These are phyloP conservation scores for Ochetophila trinervis DNA, from an alignment of 306 rosid species.

Conservation along the genomic window DNA sequence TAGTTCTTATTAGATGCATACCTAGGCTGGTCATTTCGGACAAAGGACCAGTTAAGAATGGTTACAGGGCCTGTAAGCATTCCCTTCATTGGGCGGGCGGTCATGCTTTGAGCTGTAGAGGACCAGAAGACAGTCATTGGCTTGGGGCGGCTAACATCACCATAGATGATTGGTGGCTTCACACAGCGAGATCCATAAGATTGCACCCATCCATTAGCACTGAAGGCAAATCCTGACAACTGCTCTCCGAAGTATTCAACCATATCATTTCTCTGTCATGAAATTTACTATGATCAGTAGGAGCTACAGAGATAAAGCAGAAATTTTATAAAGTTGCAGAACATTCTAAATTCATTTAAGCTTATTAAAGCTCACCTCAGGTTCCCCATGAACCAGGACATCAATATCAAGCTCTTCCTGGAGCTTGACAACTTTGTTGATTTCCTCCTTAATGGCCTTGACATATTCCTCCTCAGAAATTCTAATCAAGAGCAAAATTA, in stretches of 20 bases:
- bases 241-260: slow-evolving; percentile 91
- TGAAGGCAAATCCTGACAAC: slow-evolving; percentile 83
- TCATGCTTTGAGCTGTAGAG: slow-evolving; percentile 44
- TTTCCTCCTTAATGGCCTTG: slow-evolving; percentile 69
- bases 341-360: not conserved
- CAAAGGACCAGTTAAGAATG: slow-evolving; percentile 96
- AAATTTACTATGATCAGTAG: slow-evolving; percentile 24
- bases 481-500: slow-evolving; percentile 35
- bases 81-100: slow-evolving; percentile 86
- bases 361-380: slow-evolving; percentile 56
- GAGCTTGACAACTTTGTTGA: slow-evolving; percentile 68
- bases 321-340: not conserved
- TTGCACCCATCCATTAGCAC: slow-evolving; percentile 93
- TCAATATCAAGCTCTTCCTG: slow-evolving; percentile 93
- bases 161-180: slow-evolving; percentile 95
- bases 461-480: slow-evolving; percentile 80
- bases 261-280: slow-evolving; percentile 86
- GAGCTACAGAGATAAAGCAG: not conserved
- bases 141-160: slow-evolving; percentile 97
- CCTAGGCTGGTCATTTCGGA: slow-evolving; percentile 85
- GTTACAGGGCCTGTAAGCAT: slow-evolving; percentile 98
- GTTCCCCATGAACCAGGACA: slow-evolving; percentile 93
- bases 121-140: slow-evolving; percentile 73
- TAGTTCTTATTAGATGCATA: slow-evolving; percentile 18
- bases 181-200: slow-evolving; percentile 95